Percentiles rank a stretch among this genome's conserved stretches.
phyloP scores from a whole-genome alignment of 2,329 filamentous ascomycete genomes.

The Xylariaceae sp. region DNA sequence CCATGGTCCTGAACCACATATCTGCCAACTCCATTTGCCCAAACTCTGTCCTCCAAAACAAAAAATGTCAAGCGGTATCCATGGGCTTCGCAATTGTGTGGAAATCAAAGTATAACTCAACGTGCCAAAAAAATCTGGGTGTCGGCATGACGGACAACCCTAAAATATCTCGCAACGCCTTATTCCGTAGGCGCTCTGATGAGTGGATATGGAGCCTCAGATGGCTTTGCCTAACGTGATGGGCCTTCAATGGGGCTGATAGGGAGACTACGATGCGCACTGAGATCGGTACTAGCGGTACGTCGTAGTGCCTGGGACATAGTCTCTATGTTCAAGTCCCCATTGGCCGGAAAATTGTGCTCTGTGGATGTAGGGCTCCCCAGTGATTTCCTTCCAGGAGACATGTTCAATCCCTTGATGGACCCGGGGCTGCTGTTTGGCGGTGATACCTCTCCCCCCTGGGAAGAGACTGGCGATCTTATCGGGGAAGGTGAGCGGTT shows the following conservation, averaged over 20 bases:
- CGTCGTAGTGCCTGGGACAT: conserved; percentile 88
- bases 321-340: conserved; percentile 87
- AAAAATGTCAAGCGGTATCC: conserved; percentile 35
- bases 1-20: conserved; percentile 17
- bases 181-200: no score
- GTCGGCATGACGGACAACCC: neutral
- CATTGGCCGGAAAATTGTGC: conserved; percentile 54
- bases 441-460: conserved; percentile 68
- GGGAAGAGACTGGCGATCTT: conserved; percentile 76
- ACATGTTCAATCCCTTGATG: conserved; percentile 73
- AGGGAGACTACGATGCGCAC: conserved; percentile 57
- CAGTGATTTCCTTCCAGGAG: conserved; percentile 61
- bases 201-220: neutral
- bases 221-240: conserved; percentile 28
- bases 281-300: conserved; percentile 81
- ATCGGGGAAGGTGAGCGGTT: conserved; percentile 80
- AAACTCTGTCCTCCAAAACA: conserved; percentile 19
- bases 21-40: conserved; percentile 30
- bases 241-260: conserved; percentile 58
- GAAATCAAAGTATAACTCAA: conserved; percentile 23
- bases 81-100: conserved; percentile 27
- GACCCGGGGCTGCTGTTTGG: conserved; percentile 76
- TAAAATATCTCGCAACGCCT: conserved; percentile 17
- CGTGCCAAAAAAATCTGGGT: conserved; percentile 14
- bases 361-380: conserved; percentile 64